Conservation (phyloP, 345 rosid species). For the Heritiera littoralis region DNA sequence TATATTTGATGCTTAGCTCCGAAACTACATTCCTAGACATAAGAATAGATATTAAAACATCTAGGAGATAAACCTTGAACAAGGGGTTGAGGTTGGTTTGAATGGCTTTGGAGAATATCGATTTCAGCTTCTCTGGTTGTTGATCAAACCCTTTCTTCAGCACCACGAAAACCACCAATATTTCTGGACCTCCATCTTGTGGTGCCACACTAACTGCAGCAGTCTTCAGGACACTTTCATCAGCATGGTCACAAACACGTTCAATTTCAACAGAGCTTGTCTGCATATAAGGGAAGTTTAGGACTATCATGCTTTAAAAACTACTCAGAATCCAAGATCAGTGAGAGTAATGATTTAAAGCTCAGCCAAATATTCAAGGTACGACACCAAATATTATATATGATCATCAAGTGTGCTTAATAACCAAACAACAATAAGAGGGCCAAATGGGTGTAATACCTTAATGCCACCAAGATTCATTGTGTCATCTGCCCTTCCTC, state of each 20-base stretch:
- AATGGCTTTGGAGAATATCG: slow-evolving; percentile 57
- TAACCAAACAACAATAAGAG: neutral
- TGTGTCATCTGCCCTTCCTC: slow-evolving; percentile 95
- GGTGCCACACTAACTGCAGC: slow-evolving; percentile 75
- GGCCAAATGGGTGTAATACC: slow-evolving; percentile 36
- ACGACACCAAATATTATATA: neutral
- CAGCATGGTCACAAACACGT: slow-evolving; percentile 70
- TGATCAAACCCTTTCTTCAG: slow-evolving; percentile 54
- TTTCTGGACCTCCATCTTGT: slow-evolving; percentile 72
- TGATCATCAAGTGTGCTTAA: neutral
- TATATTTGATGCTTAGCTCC: neutral
- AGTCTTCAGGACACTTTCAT: slow-evolving; percentile 69
- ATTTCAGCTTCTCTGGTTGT: slow-evolving; percentile 49
- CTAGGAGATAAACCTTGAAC: slow-evolving; percentile 57
- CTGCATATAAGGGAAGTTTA: slow-evolving; percentile 38
- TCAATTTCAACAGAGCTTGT: slow-evolving; percentile 93
- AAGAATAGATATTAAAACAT: neutral
- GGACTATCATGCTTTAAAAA: neutral
- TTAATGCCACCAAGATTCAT: slow-evolving; percentile 98
- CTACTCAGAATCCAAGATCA: neutral
- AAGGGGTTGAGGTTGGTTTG: slow-evolving; percentile 81
- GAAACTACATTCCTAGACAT: neutral
- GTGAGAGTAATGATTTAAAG: neutral
- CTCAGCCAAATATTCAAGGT: neutral
- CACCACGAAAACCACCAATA: slow-evolving; percentile 56